Conservation (phyloP, 1,139 yeast species). For the Kodamaea arcana region DNA sequence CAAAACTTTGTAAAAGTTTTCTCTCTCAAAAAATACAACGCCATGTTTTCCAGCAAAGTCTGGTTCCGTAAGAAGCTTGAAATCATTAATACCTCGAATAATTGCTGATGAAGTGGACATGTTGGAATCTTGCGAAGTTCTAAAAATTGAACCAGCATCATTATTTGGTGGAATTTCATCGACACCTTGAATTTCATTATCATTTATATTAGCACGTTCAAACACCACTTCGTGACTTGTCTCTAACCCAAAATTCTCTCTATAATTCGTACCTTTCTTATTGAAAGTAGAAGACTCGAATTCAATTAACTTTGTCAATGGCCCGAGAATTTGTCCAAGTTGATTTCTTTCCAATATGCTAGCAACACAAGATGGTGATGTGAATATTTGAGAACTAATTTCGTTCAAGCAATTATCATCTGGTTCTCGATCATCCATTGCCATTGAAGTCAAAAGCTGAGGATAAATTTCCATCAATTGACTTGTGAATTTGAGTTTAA, state of each 20-base stretch:
- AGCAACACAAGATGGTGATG: slow-evolving; percentile 57
- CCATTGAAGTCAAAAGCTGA: slow-evolving; percentile 42
- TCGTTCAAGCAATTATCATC: slow-evolving; percentile 51
- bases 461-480: slow-evolving; percentile 59
- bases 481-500: slow-evolving; percentile 45
- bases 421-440: slow-evolving; percentile 62
- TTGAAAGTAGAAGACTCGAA: slow-evolving; percentile 22
- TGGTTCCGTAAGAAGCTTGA: slow-evolving; percentile 41
- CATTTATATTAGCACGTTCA: slow-evolving; percentile 28
- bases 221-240: neutral
- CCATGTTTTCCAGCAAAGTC: slow-evolving; percentile 16
- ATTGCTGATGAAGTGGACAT: slow-evolving; percentile 30
- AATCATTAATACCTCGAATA: slow-evolving; percentile 35
- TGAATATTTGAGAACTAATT: slow-evolving; percentile 58
- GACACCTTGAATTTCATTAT: slow-evolving; percentile 16
- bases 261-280: neutral
- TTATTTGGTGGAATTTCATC: too few relatives aligned
- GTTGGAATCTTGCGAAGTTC: too few relatives aligned
- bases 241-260: too few relatives aligned
- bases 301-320: slow-evolving; percentile 45
- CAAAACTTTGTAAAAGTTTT: slow-evolving; percentile 35
- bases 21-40: slow-evolving; percentile 21
- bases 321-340: slow-evolving; percentile 43
- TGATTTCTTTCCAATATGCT: slow-evolving; percentile 33
- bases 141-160: too few relatives aligned